A percentile compares a stretch with the other conserved stretches of the same genome.
Conservation (phyloP, 306 rosid genomes). For the Luffa acutangula region DNA sequence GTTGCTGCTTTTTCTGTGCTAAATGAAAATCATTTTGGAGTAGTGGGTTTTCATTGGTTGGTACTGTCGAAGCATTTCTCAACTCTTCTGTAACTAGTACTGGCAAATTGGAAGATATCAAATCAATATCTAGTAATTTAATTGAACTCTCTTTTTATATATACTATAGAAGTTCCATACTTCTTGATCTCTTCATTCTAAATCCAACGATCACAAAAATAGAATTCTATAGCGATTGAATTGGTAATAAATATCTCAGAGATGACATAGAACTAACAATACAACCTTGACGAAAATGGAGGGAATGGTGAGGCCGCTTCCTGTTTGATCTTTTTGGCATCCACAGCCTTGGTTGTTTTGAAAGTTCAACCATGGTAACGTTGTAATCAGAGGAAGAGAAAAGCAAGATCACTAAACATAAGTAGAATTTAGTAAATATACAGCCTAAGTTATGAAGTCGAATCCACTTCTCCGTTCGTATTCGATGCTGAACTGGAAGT, state of each 20-base stretch:
- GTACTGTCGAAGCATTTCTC: not conserved
- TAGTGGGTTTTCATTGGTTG: not conserved
- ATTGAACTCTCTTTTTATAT: not conserved
- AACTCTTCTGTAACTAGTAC: not conserved
- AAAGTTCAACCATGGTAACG: not conserved
- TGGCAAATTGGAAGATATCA: not conserved
- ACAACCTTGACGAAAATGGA: not conserved
- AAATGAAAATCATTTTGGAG: not conserved
- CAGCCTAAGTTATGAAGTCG: not conserved
- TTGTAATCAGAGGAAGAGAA: not conserved
- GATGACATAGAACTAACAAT: not conserved
- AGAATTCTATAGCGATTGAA: not conserved
- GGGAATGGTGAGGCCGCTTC: not conserved
- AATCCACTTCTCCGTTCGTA: not conserved
- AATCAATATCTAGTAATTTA: not conserved
- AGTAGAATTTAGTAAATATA: not conserved
- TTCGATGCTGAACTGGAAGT: conserved; percentile 16
- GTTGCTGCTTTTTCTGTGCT: not conserved
- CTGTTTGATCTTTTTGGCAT: not conserved
- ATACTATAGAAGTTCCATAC: too few relatives aligned
- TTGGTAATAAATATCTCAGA: not conserved
- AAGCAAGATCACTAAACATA: not conserved
- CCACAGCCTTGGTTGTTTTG: not conserved
- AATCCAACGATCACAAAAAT: not conserved
- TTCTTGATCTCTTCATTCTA: not conserved